Evolutionary conservation across 2,329 filamentous ascomycete genomes (phyloP).

Genomic region (Sporothrix pallida): DNA sequence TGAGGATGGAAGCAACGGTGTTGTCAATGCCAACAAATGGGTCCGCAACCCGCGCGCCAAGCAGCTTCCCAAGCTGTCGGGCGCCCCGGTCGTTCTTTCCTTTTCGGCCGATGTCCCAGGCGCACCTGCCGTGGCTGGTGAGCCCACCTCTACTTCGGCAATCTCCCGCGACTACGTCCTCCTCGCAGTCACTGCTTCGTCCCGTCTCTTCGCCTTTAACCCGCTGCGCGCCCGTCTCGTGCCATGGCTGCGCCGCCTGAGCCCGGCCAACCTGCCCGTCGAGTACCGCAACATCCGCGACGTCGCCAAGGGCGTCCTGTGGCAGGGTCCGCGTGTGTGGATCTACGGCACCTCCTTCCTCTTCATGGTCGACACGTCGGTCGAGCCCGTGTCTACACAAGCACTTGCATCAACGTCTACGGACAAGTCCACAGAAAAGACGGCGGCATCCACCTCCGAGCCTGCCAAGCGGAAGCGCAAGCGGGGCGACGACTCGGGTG

Average conservation of each 20-base stretch:
- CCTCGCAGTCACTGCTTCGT: slow-evolving; percentile 61
- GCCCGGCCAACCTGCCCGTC: slow-evolving; percentile 72
- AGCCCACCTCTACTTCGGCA: slow-evolving; percentile 32
- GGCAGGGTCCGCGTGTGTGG: slow-evolving; percentile 82
- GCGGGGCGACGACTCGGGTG: slow-evolving; percentile 57
- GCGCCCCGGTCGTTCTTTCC: slow-evolving; percentile 69
- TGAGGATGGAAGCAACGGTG: slow-evolving; percentile 4
- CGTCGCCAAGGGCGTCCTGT: slow-evolving; percentile 80
- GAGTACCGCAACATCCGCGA: slow-evolving; percentile 78
- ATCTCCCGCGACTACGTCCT: slow-evolving; percentile 56
- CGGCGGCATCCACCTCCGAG: neutral
- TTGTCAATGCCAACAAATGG: slow-evolving; percentile 59
- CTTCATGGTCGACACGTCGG: slow-evolving; percentile 86
- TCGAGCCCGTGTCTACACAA: slow-evolving; percentile 53
- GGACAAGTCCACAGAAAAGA: slow-evolving; percentile 38
- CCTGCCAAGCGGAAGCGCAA: slow-evolving; percentile 57
- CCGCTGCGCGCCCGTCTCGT: slow-evolving; percentile 77
- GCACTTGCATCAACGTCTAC: neutral
- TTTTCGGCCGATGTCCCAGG: slow-evolving; percentile 63
- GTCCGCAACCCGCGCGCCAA: slow-evolving; percentile 71
- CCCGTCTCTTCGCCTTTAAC: slow-evolving; percentile 77
- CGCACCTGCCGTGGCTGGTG: slow-evolving; percentile 30
- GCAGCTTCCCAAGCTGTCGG: slow-evolving; percentile 71
- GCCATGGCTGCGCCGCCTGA: slow-evolving; percentile 85
- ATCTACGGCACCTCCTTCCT: slow-evolving; percentile 85